phyloP scores from a whole-genome alignment of 345 rosid genomes.

The Isatis tinctoria region DNA sequence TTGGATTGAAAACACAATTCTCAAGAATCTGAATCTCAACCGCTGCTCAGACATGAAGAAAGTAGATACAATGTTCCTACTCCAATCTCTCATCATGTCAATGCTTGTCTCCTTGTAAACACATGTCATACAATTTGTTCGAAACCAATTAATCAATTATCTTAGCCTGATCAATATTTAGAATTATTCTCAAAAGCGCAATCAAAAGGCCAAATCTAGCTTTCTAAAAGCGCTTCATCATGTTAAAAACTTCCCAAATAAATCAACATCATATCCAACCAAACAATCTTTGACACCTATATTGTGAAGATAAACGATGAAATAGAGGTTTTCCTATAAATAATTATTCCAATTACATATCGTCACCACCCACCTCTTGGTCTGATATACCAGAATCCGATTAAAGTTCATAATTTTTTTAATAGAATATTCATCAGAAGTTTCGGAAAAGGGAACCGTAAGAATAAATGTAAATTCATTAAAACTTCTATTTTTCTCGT shows the following conservation, averaged over 20 bases:
- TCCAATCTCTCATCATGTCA: neutral
- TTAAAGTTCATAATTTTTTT: neutral
- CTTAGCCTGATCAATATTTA: neutral
- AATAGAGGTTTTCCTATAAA: neutral
- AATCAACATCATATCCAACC: conserved; percentile 27
- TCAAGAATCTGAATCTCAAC: conserved; percentile 1
- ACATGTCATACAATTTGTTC: neutral
- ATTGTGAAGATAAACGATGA: neutral
- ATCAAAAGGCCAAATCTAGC: neutral
- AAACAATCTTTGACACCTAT: conserved; percentile 11
- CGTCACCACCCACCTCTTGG: conserved; percentile 22
- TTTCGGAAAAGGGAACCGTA: neutral
- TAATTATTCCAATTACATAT: neutral
- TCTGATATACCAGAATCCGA: conserved; percentile 1
- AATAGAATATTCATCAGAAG: neutral
- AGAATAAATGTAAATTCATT: neutral
- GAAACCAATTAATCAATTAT: neutral
- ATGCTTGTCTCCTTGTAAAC: neutral
- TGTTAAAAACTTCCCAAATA: neutral
- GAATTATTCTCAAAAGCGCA: neutral
- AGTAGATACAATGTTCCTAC: neutral
- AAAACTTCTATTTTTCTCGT: neutral
- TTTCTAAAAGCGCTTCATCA: neutral
- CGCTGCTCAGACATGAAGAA: neutral
- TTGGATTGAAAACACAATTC: neutral